Conservation (phyloP, 1,139 yeast genomes). For the Trichomonascaceae sp. region DNA sequence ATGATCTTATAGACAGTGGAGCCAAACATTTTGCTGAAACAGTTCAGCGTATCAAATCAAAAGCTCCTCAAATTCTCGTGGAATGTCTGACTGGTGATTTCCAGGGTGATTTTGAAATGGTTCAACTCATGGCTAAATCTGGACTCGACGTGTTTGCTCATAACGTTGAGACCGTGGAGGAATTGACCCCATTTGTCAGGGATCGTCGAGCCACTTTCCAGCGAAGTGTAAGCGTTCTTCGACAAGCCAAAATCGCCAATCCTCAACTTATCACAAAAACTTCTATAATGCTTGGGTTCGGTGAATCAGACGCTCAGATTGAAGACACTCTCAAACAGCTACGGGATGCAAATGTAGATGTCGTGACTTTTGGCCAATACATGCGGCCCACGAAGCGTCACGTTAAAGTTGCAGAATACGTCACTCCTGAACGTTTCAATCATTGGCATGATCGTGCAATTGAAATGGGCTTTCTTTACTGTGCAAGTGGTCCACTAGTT, state of each 20-base stretch:
- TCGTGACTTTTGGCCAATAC: constrained; percentile 97
- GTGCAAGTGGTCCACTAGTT: constrained; percentile 96
- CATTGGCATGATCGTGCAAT: constrained; percentile 86
- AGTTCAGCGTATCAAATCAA: constrained; percentile 71
- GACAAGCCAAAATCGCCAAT: constrained; percentile 70
- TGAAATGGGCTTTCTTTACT: constrained; percentile 88
- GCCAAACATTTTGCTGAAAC: constrained; percentile 87
- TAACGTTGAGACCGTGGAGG: constrained; percentile 95
- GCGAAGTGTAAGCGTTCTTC: constrained; percentile 73
- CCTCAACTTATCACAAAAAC: constrained; percentile 85
- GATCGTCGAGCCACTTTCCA: constrained; percentile 95
- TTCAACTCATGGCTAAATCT: constrained; percentile 68
- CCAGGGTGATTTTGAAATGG: constrained; percentile 81
- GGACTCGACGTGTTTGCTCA: constrained; percentile 98
- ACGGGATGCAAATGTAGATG: constrained; percentile 75
- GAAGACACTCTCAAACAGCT: constrained; percentile 68
- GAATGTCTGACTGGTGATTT: constrained; percentile 96
- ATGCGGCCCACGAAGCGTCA: constrained; percentile 99
- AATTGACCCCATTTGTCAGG: constrained; percentile 86
- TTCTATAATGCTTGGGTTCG: constrained; percentile 93
- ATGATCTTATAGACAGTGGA: constrained; percentile 91
- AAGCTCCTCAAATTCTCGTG: constrained; percentile 86
- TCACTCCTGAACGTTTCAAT: constrained; percentile 92
- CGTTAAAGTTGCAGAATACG: constrained; percentile 95
- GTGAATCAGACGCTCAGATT: constrained; percentile 90